Percentiles rank a stretch among this genome's conserved stretches.
These are phyloP conservation scores for Thraustochytrium sp. DNA, from an alignment of 352 stramenopile genomes.

Conservation along the genomic window DNA sequence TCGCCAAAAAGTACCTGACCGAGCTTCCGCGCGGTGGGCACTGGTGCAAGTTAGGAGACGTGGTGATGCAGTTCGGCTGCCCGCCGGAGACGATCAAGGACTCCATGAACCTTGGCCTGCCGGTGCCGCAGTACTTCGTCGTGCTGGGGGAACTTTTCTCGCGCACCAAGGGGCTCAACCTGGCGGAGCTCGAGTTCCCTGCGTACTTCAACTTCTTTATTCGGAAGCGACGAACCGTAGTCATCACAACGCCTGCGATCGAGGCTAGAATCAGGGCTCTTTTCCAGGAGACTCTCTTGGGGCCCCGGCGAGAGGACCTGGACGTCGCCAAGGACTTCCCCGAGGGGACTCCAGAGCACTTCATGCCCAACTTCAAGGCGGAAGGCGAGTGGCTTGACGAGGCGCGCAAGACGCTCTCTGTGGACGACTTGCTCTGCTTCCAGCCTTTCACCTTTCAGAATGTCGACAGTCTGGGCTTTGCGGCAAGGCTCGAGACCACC, in stretches of 20 bases:
- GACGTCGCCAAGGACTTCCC: conserved; percentile 33
- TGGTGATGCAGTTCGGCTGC: conserved; percentile 64
- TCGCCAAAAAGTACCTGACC: not conserved
- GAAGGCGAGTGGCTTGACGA: conserved; percentile 73
- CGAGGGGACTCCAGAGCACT: conserved; percentile 54
- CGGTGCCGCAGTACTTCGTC: conserved; percentile 69
- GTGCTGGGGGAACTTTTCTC: conserved; percentile 71
- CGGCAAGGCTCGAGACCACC: not conserved
- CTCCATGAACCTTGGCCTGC: conserved; percentile 71
- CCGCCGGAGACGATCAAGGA: conserved; percentile 75
- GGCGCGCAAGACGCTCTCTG: conserved; percentile 68
- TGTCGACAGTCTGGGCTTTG: not conserved
- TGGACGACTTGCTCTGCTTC: conserved; percentile 72
- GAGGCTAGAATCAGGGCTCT: conserved; percentile 66
- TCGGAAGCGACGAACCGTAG: conserved; percentile 64
- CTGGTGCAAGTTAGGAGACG: conserved; percentile 16
- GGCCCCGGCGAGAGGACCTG: conserved; percentile 61
- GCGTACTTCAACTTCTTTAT: conserved; percentile 79
- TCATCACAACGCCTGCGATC: conserved; percentile 69
- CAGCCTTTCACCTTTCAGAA: conserved; percentile 56
- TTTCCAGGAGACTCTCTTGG: conserved; percentile 73
- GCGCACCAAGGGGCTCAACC: conserved; percentile 70
- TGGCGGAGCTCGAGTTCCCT: conserved; percentile 75
- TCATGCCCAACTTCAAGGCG: conserved; percentile 61
- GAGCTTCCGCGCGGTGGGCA: conserved; percentile 1